Base-by-base conservation (phyloP, 176 grass and related monocot species). In the Oryza nivara region DNA sequence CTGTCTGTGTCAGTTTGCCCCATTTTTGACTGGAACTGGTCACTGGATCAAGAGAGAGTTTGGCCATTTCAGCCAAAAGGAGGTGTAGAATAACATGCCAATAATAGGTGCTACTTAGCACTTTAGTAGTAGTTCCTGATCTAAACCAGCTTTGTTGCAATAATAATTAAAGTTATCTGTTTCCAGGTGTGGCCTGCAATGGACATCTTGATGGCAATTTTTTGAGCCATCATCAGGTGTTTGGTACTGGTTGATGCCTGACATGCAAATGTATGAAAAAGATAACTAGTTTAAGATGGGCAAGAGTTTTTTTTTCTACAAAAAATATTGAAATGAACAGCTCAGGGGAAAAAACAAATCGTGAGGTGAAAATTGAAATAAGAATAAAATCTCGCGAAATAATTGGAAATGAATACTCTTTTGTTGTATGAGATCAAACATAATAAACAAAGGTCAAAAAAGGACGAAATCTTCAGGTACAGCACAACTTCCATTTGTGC, bases 161-260 rank as follows among this genome's bases (percentile, higher is more conserved):
- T 13, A 38, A 25, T 49, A 67, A 32, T 67, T 56, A 69, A 84
- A 76, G 32, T 43, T n/a, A 69, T 69, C 73, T 84, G 47, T 56
- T 76, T 51, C 28, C 28, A 30, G 28, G 36, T 73, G 13, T 5
- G 60, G 12, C 46, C 4, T 63, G 49, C 22, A 72, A 7, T 26
- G 30, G 52, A 61, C 51, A 56, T 23, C 2, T 30, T 12, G 17
- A 7, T 61, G 66, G 47, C 67, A 70, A 38, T 32, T 70, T 16
- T 52, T 11, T 72, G 67, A 11, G 68, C 11, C 80, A 72, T 63
- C 80, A 43, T 72, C 67, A 71, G 23, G 34, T 56, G 47, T 77
- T 84, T 56, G 73, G 73, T 84, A 63, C 58, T 63, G 34, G 82
- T 20, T 77, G 74, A 70, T 77, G 23, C 73, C 34, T 76, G 68